Evolutionary conservation across 345 rosid genomes (phyloP), one percentile per base, ranked within the genome.

Genomic region (Gossypium anomalum): DNA sequence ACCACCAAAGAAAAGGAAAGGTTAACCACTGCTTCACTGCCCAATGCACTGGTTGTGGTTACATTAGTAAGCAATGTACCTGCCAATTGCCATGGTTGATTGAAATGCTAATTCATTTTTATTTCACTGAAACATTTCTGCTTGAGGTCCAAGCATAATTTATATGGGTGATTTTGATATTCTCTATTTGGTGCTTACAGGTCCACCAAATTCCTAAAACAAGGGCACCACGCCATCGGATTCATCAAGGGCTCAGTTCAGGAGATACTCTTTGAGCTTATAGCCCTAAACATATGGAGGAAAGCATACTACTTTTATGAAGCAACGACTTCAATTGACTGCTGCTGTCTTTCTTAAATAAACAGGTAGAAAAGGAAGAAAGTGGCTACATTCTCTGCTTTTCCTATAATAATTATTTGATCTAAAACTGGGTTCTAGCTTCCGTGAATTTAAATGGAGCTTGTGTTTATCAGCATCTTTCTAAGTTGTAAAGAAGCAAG

Each of bases 1-100:
- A 80, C 89, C 89, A 43, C 69, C 91, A 27, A 92, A 92, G 82
- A 84, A 77, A 59, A 87, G 80, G 74, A 90, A 86, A 87, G 93
- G 97, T 91, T 82, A 79, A 62, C 17, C 17, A 15, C 19, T 68
- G 49, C 71, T 56, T 19, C 27, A 56, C 60, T 56, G 27, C 22
- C 20, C 60, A 19, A 9, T 2, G 27, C 13, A 56, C 41, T 15
- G 14, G 14, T 68, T 14, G 22, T 48, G 27, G 43, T 64, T 64
- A 56, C 60, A 6, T 13, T 64, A 7, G 13, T 60, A 38, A 63
- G 19, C 20, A 16, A 34, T 62, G 55, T 22, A 34, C 7, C 38
- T 67, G 7, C 19, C 43, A 41, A 19, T 29, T 19, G 3, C 73
- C 25, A 57, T 70, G 15, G 60, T 17, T 23, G 2, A 19, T 25